These are phyloP conservation scores for Solanum bulbocastanum DNA, from an alignment of 257 asterid species.

Conservation along the genomic window DNA sequence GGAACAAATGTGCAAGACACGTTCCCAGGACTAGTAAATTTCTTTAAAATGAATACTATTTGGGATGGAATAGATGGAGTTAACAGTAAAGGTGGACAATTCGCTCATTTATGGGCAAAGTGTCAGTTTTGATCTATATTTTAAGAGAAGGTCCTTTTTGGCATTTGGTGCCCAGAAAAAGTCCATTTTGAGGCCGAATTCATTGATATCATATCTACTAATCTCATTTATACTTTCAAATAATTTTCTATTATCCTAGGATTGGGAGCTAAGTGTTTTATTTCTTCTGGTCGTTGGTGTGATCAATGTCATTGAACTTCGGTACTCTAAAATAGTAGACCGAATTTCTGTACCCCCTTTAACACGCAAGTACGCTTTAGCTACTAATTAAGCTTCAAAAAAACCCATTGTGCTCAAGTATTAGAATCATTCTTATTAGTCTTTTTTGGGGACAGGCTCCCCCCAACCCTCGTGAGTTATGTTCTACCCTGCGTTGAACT, in stretches of 20 bases:
- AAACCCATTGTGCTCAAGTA: no score
- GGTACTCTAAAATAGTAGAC: not conserved
- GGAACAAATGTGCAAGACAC: no score
- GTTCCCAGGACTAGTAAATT: no score
- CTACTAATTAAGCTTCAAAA: no score
- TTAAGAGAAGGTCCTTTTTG: not conserved
- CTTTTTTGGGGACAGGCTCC: no score
- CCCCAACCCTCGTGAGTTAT: no score
- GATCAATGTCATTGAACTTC: not conserved
- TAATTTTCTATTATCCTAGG: no score
- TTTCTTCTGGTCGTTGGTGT: not conserved
- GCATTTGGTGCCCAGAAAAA: not conserved
- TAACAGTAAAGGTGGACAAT: not conserved
- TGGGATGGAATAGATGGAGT: not conserved
- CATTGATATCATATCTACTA: not conserved
- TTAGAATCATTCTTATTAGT: no score
- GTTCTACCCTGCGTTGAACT: no score
- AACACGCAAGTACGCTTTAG: no score
- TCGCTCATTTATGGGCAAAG: not conserved
- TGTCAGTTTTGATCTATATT: not conserved
- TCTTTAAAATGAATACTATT: no score
- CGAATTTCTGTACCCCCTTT: no score
- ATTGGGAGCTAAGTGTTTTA: accelerated
- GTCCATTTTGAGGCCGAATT: not conserved
- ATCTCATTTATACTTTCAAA: not conserved